phyloP scores from a whole-genome alignment of 2,329 filamentous ascomycete genomes.

The Pseudogymnoascus sp. region DNA sequence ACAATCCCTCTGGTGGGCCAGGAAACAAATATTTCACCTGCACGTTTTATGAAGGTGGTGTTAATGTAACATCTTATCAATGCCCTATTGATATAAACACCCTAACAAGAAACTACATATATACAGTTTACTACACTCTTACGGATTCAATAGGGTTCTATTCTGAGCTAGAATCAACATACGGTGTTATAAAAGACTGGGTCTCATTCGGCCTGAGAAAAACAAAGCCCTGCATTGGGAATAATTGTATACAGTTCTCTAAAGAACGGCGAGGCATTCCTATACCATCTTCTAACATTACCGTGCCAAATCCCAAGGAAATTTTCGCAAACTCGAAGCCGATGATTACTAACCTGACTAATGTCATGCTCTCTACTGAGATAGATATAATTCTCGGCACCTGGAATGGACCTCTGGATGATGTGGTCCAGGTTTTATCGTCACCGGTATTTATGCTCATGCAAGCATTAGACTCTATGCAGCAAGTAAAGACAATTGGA shows the following conservation, averaged over 20 bases:
- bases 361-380: background rate
- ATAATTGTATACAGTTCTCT: too few species aligned
- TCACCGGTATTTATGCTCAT: constrained; percentile 24
- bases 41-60: background rate
- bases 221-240: too few species aligned
- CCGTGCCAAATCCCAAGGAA: constrained; percentile 15
- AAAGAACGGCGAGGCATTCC: too few species aligned
- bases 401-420: constrained; percentile 11
- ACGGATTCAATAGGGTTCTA: background rate
- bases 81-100: constrained; percentile 1
- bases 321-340: constrained; percentile 12
- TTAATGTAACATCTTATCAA: background rate
- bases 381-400: constrained; percentile 1
- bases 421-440: constrained; percentile 12
- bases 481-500: constrained; percentile 23
- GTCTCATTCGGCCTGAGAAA: background rate
- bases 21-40: constrained; percentile 15
- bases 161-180: background rate
- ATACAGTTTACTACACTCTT: background rate
- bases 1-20: background rate
- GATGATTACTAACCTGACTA: constrained; percentile 7
- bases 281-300: background rate
- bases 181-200: background rate
- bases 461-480: constrained; percentile 25
- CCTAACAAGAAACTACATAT: background rate